A percentile compares a stretch with the other conserved stretches of the same genome.
phyloP scores from a whole-genome alignment of 179 eudicot species.

The Vitellaria paradoxa region DNA sequence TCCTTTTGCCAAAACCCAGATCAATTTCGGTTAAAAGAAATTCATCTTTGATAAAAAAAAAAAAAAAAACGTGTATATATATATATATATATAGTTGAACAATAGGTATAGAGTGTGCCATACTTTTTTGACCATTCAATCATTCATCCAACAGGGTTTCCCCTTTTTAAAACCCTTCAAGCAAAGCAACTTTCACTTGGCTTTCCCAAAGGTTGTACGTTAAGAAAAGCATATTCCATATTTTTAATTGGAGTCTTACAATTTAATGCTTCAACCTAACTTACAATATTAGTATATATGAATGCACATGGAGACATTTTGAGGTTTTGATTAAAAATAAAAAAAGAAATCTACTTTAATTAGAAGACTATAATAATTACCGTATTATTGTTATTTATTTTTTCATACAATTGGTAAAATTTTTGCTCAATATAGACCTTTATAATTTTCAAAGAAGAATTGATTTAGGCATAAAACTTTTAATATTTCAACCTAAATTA shows the following conservation, averaged over 20 bases:
- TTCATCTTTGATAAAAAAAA: background rate
- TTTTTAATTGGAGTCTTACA: too few species aligned
- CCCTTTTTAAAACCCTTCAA: background rate
- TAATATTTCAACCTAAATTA: too few species aligned
- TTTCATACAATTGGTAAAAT: too few species aligned
- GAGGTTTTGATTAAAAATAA: too few species aligned
- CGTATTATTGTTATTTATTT: too few species aligned
- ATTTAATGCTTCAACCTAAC: background rate
- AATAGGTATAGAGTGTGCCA: background rate
- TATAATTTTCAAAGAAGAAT: too few species aligned
- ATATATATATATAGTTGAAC: background rate
- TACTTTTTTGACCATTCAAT: slow-evolving; percentile 4
- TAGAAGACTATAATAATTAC: too few species aligned
- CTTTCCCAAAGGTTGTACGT: background rate
- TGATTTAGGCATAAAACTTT: too few species aligned
- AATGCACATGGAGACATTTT: too few species aligned
- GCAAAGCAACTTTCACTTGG: background rate
- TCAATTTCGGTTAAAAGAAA: background rate
- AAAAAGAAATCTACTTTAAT: too few species aligned
- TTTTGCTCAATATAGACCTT: too few species aligned
- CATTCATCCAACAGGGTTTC: slow-evolving; percentile 10
- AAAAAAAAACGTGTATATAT: background rate
- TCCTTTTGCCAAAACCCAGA: slow-evolving; percentile 5
- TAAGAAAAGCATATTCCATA: background rate
- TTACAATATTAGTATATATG: too few species aligned